Evolutionary conservation across 805 yeast species (phyloP).

Genomic region (Priceomyces haplophilus): DNA sequence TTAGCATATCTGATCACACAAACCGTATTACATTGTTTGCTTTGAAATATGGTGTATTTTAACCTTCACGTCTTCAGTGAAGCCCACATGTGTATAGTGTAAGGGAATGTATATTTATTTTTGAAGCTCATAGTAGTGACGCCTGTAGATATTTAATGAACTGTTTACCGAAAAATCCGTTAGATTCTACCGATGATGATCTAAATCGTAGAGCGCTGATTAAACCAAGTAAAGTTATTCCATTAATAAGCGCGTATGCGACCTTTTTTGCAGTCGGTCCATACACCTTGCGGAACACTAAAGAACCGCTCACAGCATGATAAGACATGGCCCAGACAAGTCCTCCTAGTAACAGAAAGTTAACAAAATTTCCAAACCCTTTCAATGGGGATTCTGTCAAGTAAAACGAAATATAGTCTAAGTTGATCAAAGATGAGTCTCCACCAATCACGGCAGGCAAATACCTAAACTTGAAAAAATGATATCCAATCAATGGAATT

Average conservation of each 20-base stretch:
- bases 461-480: constrained; percentile 45
- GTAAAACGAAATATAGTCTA: constrained; percentile 50
- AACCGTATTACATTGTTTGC: neutral
- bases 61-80: neutral
- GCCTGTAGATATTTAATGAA: constrained; percentile 26
- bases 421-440: constrained; percentile 54
- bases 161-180: constrained; percentile 27
- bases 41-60: neutral
- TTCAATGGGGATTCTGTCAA: constrained; percentile 14
- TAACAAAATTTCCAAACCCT: constrained; percentile 21
- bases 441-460: constrained; percentile 59
- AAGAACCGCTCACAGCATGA: constrained; percentile 54
- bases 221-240: constrained; percentile 33
- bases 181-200: constrained; percentile 17
- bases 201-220: constrained; percentile 31
- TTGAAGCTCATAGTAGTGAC: neutral
- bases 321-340: constrained; percentile 43
- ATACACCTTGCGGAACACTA: constrained; percentile 43
- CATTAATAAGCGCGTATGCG: constrained; percentile 43
- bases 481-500: constrained; percentile 43
- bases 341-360: constrained; percentile 27
- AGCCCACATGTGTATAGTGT: neutral
- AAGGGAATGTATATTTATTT: neutral
- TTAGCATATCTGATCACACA: neutral
- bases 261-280: constrained; percentile 38